These are phyloP conservation scores for Pycnococcus provasolii DNA, from an alignment of 139 green algal species.

Conservation along the genomic window DNA sequence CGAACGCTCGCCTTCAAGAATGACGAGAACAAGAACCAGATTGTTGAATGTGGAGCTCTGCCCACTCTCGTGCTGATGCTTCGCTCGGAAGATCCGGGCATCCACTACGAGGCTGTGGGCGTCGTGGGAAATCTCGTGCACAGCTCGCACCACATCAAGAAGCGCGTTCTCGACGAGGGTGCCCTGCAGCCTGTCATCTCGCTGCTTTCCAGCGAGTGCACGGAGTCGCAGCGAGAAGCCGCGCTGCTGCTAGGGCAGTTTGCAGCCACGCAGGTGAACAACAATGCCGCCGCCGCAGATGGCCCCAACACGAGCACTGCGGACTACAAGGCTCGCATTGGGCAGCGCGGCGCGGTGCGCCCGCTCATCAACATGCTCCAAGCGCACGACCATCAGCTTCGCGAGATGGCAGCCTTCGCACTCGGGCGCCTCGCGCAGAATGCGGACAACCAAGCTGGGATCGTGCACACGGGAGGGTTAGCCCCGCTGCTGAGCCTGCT, in stretches of 20 bases:
- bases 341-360: conserved; percentile 83
- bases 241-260: conserved; percentile 96
- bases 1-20: conserved; percentile 97
- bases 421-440: conserved; percentile 88
- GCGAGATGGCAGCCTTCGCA: conserved; percentile 97
- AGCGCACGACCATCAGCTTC: conserved; percentile 54
- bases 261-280: conserved; percentile 65
- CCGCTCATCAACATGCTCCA: conserved; percentile 89
- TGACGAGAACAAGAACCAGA: conserved; percentile 94
- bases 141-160: conserved; percentile 65
- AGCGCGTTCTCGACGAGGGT: conserved; percentile 60
- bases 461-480: conserved; percentile 70
- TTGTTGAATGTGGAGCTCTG: conserved; percentile 81
- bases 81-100: conserved; percentile 66
- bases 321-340: conserved; percentile 52
- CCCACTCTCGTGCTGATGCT: conserved; percentile 92
- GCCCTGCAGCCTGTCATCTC: conserved; percentile 96
- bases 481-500: conserved; percentile 79
- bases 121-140: conserved; percentile 98
- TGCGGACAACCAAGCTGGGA: conserved; percentile 82
- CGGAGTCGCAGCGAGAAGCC: conserved; percentile 85
- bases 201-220: conserved; percentile 57
- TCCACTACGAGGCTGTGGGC: conserved; percentile 96
- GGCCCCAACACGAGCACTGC: neutral
- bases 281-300: conserved; percentile 24